Percentiles rank a stretch among this genome's conserved stretches.
phyloP scores from a whole-genome alignment of 306 rosid genomes.

The Fragaria ananassa region DNA sequence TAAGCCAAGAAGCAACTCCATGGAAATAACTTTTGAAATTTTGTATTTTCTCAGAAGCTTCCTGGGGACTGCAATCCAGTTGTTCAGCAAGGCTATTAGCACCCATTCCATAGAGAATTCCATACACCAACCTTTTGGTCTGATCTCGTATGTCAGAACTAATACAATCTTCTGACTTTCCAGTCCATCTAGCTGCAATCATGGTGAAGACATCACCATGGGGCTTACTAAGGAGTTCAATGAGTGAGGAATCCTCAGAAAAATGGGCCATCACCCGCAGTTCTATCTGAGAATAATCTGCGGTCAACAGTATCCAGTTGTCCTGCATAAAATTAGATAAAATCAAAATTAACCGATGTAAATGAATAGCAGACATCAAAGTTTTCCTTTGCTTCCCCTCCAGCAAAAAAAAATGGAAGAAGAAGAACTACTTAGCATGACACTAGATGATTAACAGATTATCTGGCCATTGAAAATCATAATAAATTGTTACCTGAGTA shows the following conservation, averaged over 20 bases:
- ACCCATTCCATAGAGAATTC: constrained; percentile 99
- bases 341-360: constrained; percentile 15
- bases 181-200: constrained; percentile 93
- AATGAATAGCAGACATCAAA: background rate
- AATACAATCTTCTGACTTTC: constrained; percentile 65
- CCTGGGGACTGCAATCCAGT: constrained; percentile 66
- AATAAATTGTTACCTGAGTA: constrained; percentile 52
- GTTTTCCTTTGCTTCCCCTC: background rate
- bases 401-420: background rate
- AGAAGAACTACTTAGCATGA: no score
- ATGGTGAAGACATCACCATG: constrained; percentile 75
- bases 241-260: constrained; percentile 69
- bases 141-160: constrained; percentile 69
- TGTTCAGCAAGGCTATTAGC: constrained; percentile 82
- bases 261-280: constrained; percentile 96
- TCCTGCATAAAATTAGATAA: constrained; percentile 49
- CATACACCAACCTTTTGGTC: constrained; percentile 88
- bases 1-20: constrained; percentile 94
- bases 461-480: background rate
- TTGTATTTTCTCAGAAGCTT: constrained; percentile 76
- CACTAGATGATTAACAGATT: background rate
- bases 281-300: constrained; percentile 98
- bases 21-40: constrained; percentile 82
- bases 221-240: constrained; percentile 70
- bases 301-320: constrained; percentile 82